Evolutionary conservation across 2,329 filamentous ascomycete species (phyloP).

Genomic region (Cercospora sp.): DNA sequence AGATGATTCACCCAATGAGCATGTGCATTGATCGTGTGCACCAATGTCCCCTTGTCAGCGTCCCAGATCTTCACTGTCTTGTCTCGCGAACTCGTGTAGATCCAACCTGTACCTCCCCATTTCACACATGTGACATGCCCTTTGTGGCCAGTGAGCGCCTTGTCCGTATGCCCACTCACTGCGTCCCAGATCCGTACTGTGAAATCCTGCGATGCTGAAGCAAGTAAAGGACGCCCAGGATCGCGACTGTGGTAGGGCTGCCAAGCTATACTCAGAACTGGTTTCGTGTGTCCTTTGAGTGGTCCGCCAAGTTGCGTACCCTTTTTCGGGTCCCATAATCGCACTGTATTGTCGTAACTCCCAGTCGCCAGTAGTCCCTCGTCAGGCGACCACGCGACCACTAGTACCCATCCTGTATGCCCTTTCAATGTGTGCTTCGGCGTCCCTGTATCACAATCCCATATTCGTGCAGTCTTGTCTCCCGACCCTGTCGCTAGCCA

Average conservation of each 20-base stretch:
- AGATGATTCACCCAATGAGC: conserved; percentile 96
- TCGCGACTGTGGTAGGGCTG: conserved; percentile 86
- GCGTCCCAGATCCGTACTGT: conserved; percentile 87
- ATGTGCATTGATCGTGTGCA: conserved; percentile 78
- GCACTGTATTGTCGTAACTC: conserved; percentile 89
- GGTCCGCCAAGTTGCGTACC: conserved; percentile 71
- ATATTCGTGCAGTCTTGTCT: conserved; percentile 87
- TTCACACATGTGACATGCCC: conserved; percentile 84
- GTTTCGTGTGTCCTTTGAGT: conserved; percentile 84
- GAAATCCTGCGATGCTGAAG: conserved; percentile 84
- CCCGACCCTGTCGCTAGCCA: conserved; percentile 85
- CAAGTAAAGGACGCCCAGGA: conserved; percentile 72
- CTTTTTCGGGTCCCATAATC: conserved; percentile 82
- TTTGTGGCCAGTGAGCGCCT: conserved; percentile 85
- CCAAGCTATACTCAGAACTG: conserved; percentile 86
- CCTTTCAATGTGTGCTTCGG: conserved; percentile 82
- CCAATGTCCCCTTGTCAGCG: conserved; percentile 71
- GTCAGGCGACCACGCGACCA: conserved; percentile 84
- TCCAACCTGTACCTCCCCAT: conserved; percentile 86
- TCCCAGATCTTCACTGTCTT: conserved; percentile 93
- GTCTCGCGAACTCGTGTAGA: conserved; percentile 86
- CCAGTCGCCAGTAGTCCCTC: conserved; percentile 80
- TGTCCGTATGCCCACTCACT: conserved; percentile 74
- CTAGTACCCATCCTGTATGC: conserved; percentile 87
- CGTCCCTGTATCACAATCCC: conserved; percentile 93